These are phyloP conservation scores for Tricholoma hemisulphureum DNA, from an alignment of 768 basidiomycete species.

Conservation along the genomic window DNA sequence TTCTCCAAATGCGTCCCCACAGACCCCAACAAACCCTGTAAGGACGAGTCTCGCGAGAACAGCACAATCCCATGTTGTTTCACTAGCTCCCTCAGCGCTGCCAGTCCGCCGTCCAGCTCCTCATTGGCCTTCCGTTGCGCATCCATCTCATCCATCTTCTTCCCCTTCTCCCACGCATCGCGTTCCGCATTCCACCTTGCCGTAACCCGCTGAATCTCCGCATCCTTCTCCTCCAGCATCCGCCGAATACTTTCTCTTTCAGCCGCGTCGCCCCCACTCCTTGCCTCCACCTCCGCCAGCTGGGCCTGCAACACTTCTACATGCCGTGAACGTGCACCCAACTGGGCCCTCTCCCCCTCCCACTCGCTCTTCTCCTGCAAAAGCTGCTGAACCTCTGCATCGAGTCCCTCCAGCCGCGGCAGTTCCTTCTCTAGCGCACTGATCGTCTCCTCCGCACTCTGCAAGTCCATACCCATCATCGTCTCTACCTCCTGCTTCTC, in stretches of 20 bases:
- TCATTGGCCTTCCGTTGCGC: slow-evolving; percentile 36
- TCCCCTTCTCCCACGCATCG: slow-evolving; percentile 51
- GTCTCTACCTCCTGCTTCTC: slow-evolving; percentile 74
- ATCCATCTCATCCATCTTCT: slow-evolving; percentile 48
- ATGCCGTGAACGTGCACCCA: slow-evolving; percentile 39
- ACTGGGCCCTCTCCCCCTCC: slow-evolving; percentile 45
- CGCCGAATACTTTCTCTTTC: slow-evolving; percentile 36
- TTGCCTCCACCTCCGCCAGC: slow-evolving; percentile 41
- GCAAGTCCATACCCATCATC: slow-evolving; percentile 61
- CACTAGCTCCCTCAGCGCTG: slow-evolving; percentile 49
- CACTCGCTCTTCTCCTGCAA: slow-evolving; percentile 49
- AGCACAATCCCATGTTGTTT: slow-evolving; percentile 57
- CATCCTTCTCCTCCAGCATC: slow-evolving; percentile 43
- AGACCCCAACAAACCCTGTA: slow-evolving; percentile 48
- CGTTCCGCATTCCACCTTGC: slow-evolving; percentile 44
- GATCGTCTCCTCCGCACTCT: slow-evolving; percentile 65
- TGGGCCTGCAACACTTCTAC: slow-evolving; percentile 41
- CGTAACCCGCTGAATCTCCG: slow-evolving; percentile 36
- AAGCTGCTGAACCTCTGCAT: slow-evolving; percentile 46
- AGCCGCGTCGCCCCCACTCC: slow-evolving; percentile 38
- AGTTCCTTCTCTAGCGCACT: slow-evolving; percentile 54
- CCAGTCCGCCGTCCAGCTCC: slow-evolving; percentile 53
- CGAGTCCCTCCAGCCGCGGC: slow-evolving; percentile 48
- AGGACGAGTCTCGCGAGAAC: slow-evolving; percentile 48
- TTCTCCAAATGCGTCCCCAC: slow-evolving; percentile 51